Base-by-base conservation (phyloP, 768 basidiomycete genomes). In the Gymnopilus junonius region DNA sequence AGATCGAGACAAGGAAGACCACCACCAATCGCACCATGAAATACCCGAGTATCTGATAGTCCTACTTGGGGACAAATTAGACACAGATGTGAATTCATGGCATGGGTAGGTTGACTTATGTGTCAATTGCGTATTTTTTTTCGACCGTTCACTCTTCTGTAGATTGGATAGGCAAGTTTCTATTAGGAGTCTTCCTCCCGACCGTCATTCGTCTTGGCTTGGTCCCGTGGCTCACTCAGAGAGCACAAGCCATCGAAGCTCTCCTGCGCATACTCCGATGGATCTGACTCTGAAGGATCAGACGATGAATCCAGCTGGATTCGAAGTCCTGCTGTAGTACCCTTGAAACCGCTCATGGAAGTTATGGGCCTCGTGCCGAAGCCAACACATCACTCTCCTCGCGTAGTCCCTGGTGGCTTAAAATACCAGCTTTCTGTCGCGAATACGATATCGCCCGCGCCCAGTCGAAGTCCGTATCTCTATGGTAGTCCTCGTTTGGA, bases 141-240 rank as follows among this genome's bases (percentile, higher is more conserved):
- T 35, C 61, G 37, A 37, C 20, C 54, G 20, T 39, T 35, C 21
- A 65, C 46, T 29, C 23, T 55, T 55, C 17, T 35, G 20, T 48
- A 78, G 79, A 8, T 70, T 79, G 29, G 75, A 79, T 59, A 69
- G 75, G 39, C 74, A 77, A 54, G 62, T 65, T 23, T 76, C 77
- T 14, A 67, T 71, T 43, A 65, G 72, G 55, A 74, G 62, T 54
- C 63, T 67, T 53, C 64, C 69, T 66, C 27, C 62, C 23, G 75
- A 73, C 35, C 73, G 77, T 3, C 71, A 73, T 59, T 80, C 80
- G 4, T 75, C 79, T 5, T 82, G 81, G 81, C 76, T 76, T 51
- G 79, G 79, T 2, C 78, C 79, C 32, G 69, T 81, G 31, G 79
- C 77, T 17, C 74, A 72, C 40, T 69, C 74, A 20, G 71, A 75